Evolutionary conservation across 768 basidiomycete genomes (phyloP), one percentile per base, ranked within the genome.

Genomic region (Lactarius quietus): DNA sequence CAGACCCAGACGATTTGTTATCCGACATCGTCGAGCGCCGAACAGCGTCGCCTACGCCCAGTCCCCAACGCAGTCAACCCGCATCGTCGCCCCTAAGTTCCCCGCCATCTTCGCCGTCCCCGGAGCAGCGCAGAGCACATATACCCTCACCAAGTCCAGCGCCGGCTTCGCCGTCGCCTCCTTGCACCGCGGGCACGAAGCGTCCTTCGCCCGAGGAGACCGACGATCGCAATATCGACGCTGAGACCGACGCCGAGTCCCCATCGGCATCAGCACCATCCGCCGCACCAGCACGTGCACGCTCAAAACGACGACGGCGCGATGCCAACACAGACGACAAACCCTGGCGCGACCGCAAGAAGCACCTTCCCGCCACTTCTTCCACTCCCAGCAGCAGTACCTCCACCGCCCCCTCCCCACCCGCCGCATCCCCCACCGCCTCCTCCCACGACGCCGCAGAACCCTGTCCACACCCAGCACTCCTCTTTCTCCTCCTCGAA

Each of bases 401-500:
- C n/a, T n/a, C n/a, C n/a, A n/a, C n/a, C n/a, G 12, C 43, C 9
- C 1, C 43, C 18, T 8, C 20, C 8, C 2, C 31, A n/a, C n/a
- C 3, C 20, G 45, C 0, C 33, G 1, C 23, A n/a, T n/a, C n/a
- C n/a, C n/a, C 43, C 18, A 1, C 35, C 1, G 6, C 39, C 10
- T 12, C 39, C 23, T 12, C 39, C 33, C 15, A 41, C 5, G 9
- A 17, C 12, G 23, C 23, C 48, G 1, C 26, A n/a, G n/a, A n/a
- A 1, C 48, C 65, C 3, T 66, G 68, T 45, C 65, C 65, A 7
- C 41, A 62, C 45, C 67, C 59, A 3, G 61, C 69, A 8, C 59
- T 69, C 38, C 63, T 69, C n/a, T 61, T 63, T 33, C 51, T 43
- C 15, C 59, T 69, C 57, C 48, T 69, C 29, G 69, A 69, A 52